These are phyloP conservation scores for Boechera retrofracta DNA, from an alignment of 345 rosid species.

Conservation along the genomic window DNA sequence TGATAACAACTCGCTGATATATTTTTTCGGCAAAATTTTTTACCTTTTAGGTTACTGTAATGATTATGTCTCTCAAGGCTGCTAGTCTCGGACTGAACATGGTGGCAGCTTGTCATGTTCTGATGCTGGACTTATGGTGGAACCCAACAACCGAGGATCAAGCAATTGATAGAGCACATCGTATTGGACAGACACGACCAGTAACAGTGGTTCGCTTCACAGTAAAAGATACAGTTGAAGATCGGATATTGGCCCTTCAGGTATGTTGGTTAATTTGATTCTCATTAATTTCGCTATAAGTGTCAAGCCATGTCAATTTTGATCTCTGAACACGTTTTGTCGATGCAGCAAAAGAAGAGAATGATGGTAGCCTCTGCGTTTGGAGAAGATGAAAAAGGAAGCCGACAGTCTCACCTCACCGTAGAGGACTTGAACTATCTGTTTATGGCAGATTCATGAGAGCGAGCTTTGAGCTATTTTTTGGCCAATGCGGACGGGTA, in stretches of 20 bases:
- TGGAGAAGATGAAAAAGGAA: constrained; percentile 85
- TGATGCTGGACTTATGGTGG: constrained; percentile 97
- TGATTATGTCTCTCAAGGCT: constrained; percentile 97
- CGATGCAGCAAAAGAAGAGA: constrained; percentile 86
- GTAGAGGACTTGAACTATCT: constrained; percentile 87
- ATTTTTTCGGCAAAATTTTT: neutral
- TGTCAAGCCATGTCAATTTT: constrained; percentile 11
- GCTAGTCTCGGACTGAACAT: constrained; percentile 97
- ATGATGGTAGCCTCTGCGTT: constrained; percentile 94
- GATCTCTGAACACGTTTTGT: constrained; percentile 17
- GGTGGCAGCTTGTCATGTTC: constrained; percentile 96
- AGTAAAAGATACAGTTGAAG: constrained; percentile 88
- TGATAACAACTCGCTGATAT: constrained; percentile 2
- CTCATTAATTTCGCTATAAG: neutral
- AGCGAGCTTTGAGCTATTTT: constrained; percentile 25
- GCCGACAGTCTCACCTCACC: constrained; percentile 78
- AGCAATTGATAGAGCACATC: constrained; percentile 98
- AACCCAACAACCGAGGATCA: constrained; percentile 98
- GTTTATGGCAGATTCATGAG: constrained; percentile 67
- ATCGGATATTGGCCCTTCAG: constrained; percentile 91
- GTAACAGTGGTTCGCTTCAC: constrained; percentile 87
- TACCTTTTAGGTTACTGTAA: constrained; percentile 70
- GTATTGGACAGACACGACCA: constrained; percentile 92
- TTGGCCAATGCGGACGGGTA: constrained; percentile 36
- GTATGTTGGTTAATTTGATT: constrained; percentile 44